phyloP scores from a whole-genome alignment of 345 rosid species.

The Diplotaxis tenuifolia region DNA sequence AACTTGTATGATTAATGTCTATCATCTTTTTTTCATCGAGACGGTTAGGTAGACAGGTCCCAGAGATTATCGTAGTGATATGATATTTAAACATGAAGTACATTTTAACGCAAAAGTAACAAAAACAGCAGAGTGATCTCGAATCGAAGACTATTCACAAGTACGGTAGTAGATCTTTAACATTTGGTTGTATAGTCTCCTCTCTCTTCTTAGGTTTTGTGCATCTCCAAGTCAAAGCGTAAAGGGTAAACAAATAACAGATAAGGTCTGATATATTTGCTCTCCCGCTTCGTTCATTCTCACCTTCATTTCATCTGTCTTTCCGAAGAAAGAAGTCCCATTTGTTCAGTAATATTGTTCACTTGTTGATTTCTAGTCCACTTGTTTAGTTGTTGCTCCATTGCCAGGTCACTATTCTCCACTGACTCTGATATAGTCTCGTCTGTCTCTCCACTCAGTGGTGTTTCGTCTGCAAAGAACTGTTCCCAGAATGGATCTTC shows the following conservation, averaged over 20 bases:
- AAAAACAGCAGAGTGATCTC: neutral
- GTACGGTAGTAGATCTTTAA: neutral
- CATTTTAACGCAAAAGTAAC: neutral
- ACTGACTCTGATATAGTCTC: constrained; percentile 45
- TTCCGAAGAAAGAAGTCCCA: constrained; percentile 66
- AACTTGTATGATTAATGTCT: neutral
- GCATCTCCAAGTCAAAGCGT: constrained; percentile 3
- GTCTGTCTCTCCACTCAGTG: constrained; percentile 52
- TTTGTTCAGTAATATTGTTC: constrained; percentile 66
- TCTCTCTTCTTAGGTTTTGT: neutral
- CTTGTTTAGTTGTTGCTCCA: constrained; percentile 40
- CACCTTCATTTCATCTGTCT: constrained; percentile 39
- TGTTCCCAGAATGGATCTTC: constrained; percentile 70
- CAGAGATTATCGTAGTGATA: neutral
- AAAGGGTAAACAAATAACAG: neutral
- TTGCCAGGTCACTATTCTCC: constrained; percentile 37
- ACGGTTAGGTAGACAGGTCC: neutral
- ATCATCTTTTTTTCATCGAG: neutral
- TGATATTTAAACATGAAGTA: neutral
- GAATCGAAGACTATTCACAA: constrained; percentile 18
- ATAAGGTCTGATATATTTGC: neutral
- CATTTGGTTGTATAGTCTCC: neutral
- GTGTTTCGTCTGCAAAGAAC: constrained; percentile 49
- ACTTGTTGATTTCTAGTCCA: constrained; percentile 47
- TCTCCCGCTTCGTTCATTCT: neutral